Percentiles rank a stretch among this genome's conserved stretches.
These are phyloP conservation scores for Boletus tylopilopsis DNA, from an alignment of 768 basidiomycete species.

Conservation along the genomic window DNA sequence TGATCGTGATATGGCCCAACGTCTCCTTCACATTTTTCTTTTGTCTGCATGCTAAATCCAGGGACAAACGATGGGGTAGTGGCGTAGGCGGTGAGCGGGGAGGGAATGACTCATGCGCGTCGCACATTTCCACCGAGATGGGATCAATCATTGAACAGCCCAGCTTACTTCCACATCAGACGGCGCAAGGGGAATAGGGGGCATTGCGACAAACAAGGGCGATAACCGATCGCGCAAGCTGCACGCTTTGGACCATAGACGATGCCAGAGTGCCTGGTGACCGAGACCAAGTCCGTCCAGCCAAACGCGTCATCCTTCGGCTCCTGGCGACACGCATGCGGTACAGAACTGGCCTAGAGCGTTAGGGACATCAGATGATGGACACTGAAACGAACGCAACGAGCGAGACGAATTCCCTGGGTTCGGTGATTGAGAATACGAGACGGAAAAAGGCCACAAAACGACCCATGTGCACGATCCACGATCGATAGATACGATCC, in stretches of 20 bases:
- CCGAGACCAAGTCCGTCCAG: too few relatives aligned
- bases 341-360: not conserved
- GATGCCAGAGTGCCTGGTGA: too few relatives aligned
- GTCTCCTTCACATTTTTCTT: not conserved
- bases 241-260: not conserved
- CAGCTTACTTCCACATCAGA: not conserved
- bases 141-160: not conserved
- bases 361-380: not conserved
- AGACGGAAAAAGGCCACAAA: not conserved
- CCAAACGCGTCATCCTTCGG: too few relatives aligned
- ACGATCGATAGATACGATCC: not conserved
- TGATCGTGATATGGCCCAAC: not conserved
- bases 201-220: not conserved
- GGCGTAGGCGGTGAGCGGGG: too few relatives aligned
- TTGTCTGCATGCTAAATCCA: not conserved
- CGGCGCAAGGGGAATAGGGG: not conserved
- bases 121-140: not conserved
- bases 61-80: too few relatives aligned
- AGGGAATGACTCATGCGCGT: too few relatives aligned
- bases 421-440: too few relatives aligned
- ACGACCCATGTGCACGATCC: conserved; percentile 1
- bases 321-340: not conserved
- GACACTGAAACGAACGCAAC: not conserved
- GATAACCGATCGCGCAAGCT: not conserved
- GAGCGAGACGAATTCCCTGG: not conserved